Evolutionary conservation across 2,329 filamentous ascomycete genomes (phyloP).

Genomic region (Didymella lethalis): DNA sequence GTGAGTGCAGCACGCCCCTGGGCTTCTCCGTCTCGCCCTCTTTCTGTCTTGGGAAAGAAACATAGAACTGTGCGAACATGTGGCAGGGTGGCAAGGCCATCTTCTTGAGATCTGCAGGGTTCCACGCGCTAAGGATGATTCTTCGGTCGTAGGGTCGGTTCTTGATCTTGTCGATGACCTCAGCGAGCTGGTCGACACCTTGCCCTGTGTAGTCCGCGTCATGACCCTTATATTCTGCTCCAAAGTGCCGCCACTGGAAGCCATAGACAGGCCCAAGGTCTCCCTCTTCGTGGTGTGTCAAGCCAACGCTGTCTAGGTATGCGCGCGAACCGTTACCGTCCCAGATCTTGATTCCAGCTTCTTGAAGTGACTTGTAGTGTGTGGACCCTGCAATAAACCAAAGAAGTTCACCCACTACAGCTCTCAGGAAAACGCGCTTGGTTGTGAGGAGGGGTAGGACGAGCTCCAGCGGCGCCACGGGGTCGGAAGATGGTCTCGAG

Average conservation of each 20-base stretch:
- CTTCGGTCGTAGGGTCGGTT: constrained; percentile 86
- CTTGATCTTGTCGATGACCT: constrained; percentile 86
- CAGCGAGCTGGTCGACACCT: constrained; percentile 91
- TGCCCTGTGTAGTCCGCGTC: constrained; percentile 83
- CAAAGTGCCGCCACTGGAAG: constrained; percentile 99
- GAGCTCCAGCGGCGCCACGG: constrained; percentile 57
- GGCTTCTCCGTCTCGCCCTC: constrained; percentile 42
- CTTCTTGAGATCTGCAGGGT: constrained; percentile 80
- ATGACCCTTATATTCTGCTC: constrained; percentile 76
- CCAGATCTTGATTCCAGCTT: constrained; percentile 93
- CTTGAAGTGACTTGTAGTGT: constrained; percentile 76
- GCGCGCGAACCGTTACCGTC: constrained; percentile 93
- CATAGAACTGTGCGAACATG: constrained; percentile 98
- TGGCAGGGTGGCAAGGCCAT: constrained; percentile 96
- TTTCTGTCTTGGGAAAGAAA: constrained; percentile 68
- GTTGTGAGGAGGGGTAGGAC: constrained; percentile 94
- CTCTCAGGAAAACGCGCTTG: constrained; percentile 92
- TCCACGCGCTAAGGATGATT: constrained; percentile 94
- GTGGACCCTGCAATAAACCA: constrained; percentile 94
- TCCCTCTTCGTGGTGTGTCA: constrained; percentile 81
- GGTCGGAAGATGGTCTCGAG: constrained; percentile 60
- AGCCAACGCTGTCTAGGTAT: constrained; percentile 85
- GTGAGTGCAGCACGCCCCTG: constrained; percentile 80
- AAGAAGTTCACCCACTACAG: constrained; percentile 89
- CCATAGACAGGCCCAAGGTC: constrained; percentile 96